Conservation (phyloP, 192 early-diverging fungal species). For the Rhizophagus sp. region DNA sequence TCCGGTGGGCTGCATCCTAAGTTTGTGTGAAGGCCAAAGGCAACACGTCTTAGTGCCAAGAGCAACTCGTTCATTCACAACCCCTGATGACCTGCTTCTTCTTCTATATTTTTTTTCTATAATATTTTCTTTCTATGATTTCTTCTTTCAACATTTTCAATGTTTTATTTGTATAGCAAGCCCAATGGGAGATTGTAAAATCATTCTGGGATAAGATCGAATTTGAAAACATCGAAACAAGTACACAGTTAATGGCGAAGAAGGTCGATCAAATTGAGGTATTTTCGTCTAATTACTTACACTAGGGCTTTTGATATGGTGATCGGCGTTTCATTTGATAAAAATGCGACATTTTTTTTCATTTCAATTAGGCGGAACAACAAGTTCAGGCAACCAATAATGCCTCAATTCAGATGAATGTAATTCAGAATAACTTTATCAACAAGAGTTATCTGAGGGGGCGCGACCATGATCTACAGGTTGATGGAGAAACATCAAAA, state of each 20-base stretch:
- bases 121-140: neutral
- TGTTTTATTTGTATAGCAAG: neutral
- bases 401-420: constrained; percentile 8
- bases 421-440: neutral
- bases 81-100: neutral
- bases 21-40: constrained; percentile 20
- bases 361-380: neutral
- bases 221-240: too few relatives aligned
- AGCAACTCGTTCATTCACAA: constrained; percentile 11
- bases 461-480: too few relatives aligned
- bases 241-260: neutral
- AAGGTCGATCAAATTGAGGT: neutral
- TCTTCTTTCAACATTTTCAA: neutral
- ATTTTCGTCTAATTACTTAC: constrained; percentile 10
- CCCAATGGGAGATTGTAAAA: too few relatives aligned
- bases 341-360: neutral
- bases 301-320: neutral
- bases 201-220: too few relatives aligned
- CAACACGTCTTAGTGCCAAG: constrained; percentile 19
- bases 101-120: too few relatives aligned
- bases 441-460: too few relatives aligned
- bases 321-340: neutral
- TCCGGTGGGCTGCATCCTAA: constrained; percentile 10
- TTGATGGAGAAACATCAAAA: too few relatives aligned
- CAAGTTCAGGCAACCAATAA: too few relatives aligned